Evolutionary conservation across 2,329 filamentous ascomycete genomes (phyloP).

Genomic region (Pseudogymnoascus sp.): DNA sequence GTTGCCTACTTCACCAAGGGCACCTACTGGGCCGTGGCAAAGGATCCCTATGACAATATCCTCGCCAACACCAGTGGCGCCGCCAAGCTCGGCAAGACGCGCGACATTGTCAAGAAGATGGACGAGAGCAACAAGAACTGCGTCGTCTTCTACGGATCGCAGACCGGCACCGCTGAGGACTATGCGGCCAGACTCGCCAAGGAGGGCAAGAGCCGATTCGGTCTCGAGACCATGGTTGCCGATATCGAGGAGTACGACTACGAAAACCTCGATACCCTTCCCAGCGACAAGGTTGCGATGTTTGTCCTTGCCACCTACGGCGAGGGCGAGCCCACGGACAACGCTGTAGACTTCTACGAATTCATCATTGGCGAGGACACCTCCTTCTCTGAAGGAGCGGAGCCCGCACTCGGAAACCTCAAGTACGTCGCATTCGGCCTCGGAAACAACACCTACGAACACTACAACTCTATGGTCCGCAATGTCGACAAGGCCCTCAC

Average conservation of each 20-base stretch:
- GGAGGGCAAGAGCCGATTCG: conserved; percentile 93
- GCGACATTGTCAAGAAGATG: conserved; percentile 93
- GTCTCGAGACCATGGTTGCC: conserved; percentile 95
- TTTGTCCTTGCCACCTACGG: conserved; percentile 97
- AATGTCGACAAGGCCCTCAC: conserved; percentile 74
- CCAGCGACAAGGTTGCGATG: conserved; percentile 83
- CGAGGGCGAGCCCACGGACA: conserved; percentile 96
- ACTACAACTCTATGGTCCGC: conserved; percentile 98
- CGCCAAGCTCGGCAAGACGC: conserved; percentile 71
- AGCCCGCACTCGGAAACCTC: conserved; percentile 69
- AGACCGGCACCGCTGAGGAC: conserved; percentile 96
- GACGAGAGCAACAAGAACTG: conserved; percentile 94
- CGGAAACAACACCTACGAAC: conserved; percentile 98
- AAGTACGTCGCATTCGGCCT: conserved; percentile 94
- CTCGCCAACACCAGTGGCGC: conserved; percentile 61
- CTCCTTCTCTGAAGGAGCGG: conserved; percentile 65
- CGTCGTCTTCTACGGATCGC: conserved; percentile 95
- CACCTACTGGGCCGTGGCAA: conserved; percentile 79
- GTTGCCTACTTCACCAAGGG: conserved; percentile 97
- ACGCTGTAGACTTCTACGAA: conserved; percentile 98
- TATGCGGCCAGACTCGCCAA: conserved; percentile 94
- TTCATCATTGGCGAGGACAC: conserved; percentile 79
- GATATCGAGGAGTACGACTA: conserved; percentile 97
- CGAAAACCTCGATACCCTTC: conserved; percentile 82
- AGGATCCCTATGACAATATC: conserved; percentile 78